Base-by-base conservation (phyloP, 2,329 filamentous ascomycete genomes). In the Coniochaeta sp. region DNA sequence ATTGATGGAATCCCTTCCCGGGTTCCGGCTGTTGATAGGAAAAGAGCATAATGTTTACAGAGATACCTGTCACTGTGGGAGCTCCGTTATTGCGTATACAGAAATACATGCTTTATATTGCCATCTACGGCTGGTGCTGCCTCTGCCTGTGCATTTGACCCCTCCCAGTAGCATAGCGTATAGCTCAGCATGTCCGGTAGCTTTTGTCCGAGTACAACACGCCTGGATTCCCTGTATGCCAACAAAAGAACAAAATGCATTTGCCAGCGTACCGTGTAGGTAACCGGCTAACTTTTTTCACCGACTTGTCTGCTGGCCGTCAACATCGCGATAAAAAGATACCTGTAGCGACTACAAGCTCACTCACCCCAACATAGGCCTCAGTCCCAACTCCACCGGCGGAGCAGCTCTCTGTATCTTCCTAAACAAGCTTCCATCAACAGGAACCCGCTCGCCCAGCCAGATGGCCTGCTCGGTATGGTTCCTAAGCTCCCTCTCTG, bases 401-500 rank as follows among this genome's bases (percentile, higher is more conserved):
- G 14, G 47, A 16, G 22, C 47, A 26, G 22, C 54, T 6, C 19
- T 16, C 17, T 57, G 26, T 31, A 73, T 61, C 57, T 67, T 65
- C 63, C 77, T 77, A 64, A 87, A 82, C 43, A 79, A 26, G 17
- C 72, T 76, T 57, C 83, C 67, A 68, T 90, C 84, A 59, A 92
- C 64, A 1, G 87, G 82, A 16, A 88, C 65, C 59, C 79, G 81
- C 68, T 89, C 83, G 0, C 89, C 89, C 80, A 92, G 81, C 89
- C 89, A 92, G 9, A 85, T 89, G 1, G 88, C 89, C 44, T 86
- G 74, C 68, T 89, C 80, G 33, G 87, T 81, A 69, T 91, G 88
- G 68, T 90, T 86, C 28, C 77, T 73, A 63, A 76, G 69, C 64
- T 74, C 79, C 2, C 66, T 65, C 12, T 71, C 72, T 7, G 58